Base-by-base conservation (phyloP, 257 asterid genomes). In the Plantago ovata region DNA sequence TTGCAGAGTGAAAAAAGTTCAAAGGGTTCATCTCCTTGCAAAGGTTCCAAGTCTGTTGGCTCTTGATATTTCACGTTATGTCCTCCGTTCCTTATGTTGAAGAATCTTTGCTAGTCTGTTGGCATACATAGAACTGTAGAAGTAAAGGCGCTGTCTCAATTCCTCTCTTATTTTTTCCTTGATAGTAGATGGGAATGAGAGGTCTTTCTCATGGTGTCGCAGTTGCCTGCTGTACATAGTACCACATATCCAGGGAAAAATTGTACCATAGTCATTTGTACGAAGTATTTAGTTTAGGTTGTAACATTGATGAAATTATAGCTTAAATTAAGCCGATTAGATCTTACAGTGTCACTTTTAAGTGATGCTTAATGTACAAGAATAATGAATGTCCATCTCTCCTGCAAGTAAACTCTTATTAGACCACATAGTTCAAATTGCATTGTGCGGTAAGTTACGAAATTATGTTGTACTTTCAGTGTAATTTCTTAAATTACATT, bases 1-100 rank as follows among this genome's bases (percentile, higher is more conserved):
- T 61, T 85, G 58, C 98, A 83, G 64, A 89, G 81, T 67, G 94
- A 81, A 61, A 82, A 78, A 62, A 84, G 78, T 47, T 46, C 93
- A 9, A 89, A 81, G 70, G 57, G 80, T 38, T 73, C 87, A 2
- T 84, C 96, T 52, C 89, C 96, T 14, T 57, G 73, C 67, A 80
- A 72, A 77, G 69, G 72, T 53, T 49, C 77, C 16, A 69, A 62
- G 58, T 69, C 75, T 12, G 54, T 72, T 39, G 54, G 63, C 24
- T 51, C 75, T 69, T 72, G 76, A 72, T 54, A 24, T 33, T 63
- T 13, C 10, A 2, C 13, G 36, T 28, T 28, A n/a, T 23, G 3
- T 6, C 10, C 62, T 54, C 40, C 47, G 10, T 38, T 16, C 18
- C 44, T 18, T 7, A 20, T 3, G 1, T 1, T 24, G 21, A 3